These are phyloP conservation scores for Aspergillus sp. DNA, from an alignment of 2,329 filamentous ascomycete genomes.

Conservation along the genomic window DNA sequence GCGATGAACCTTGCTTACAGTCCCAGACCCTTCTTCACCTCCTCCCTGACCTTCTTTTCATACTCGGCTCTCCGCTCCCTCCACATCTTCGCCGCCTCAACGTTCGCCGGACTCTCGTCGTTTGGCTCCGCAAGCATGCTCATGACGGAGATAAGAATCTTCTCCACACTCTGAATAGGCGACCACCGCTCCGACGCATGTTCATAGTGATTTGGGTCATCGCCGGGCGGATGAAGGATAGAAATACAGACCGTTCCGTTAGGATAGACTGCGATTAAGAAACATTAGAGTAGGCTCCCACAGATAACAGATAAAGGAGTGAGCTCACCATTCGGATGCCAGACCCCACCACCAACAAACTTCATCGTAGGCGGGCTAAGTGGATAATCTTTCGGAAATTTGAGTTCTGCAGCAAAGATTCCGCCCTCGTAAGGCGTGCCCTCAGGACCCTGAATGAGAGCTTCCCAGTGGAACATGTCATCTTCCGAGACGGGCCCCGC, in stretches of 20 bases:
- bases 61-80: slow-evolving; percentile 80
- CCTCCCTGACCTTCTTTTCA: slow-evolving; percentile 78
- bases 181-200: slow-evolving; percentile 94
- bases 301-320: background rate
- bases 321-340: slow-evolving; percentile 88
- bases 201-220: slow-evolving; percentile 98
- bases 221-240: slow-evolving; percentile 94
- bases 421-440: slow-evolving; percentile 95
- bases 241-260: slow-evolving; percentile 94
- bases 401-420: slow-evolving; percentile 90
- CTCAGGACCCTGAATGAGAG: slow-evolving; percentile 90
- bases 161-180: slow-evolving; percentile 95
- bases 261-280: slow-evolving; percentile 67
- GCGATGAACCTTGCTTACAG: slow-evolving; percentile 49
- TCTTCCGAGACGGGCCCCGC: slow-evolving; percentile 92
- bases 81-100: slow-evolving; percentile 97
- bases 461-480: slow-evolving; percentile 95
- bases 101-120: slow-evolving; percentile 93
- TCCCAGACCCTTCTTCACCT: slow-evolving; percentile 76
- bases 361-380: slow-evolving; percentile 93
- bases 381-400: slow-evolving; percentile 96
- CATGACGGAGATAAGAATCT: slow-evolving; percentile 95
- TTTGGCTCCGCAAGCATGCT: slow-evolving; percentile 98
- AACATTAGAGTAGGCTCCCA: background rate
- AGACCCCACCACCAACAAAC: slow-evolving; percentile 82